Evolutionary conservation across 371 early-diverging fungal species (phyloP).

Genomic region (Zopfochytrium polystomum): DNA sequence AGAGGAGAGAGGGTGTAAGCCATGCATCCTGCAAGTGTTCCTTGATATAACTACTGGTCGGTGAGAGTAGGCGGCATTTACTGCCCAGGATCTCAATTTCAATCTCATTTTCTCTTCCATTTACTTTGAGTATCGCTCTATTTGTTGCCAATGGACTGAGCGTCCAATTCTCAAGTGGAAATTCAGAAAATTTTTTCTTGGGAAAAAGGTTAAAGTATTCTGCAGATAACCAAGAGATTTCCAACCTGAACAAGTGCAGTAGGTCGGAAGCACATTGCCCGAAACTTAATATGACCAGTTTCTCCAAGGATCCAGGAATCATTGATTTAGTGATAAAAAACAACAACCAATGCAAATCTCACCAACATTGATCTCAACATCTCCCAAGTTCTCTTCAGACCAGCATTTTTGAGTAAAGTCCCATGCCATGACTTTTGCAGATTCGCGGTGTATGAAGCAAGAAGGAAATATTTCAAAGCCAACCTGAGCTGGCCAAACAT

Average conservation of each 20-base stretch:
- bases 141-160: conserved; percentile 27
- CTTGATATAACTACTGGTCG: conserved; percentile 24
- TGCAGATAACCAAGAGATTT: background rate
- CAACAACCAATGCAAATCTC: conserved; percentile 1
- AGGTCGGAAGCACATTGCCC: conserved; percentile 43
- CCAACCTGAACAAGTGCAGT: conserved; percentile 48
- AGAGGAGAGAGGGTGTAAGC: conserved; percentile 36
- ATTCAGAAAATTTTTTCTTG: conserved; percentile 42
- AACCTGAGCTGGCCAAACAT: conserved; percentile 44
- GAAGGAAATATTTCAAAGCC: conserved; percentile 32
- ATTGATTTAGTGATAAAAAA: background rate
- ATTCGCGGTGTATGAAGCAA: conserved; percentile 28
- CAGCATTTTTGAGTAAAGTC: conserved; percentile 34
- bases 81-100: conserved; percentile 41
- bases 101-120: conserved; percentile 38
- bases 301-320: conserved; percentile 18
- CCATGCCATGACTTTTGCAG: conserved; percentile 47
- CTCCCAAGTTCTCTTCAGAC: conserved; percentile 46
- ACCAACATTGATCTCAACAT: conserved; percentile 46
- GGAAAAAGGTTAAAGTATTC: background rate
- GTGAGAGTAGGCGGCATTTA: conserved; percentile 33
- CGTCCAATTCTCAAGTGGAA: conserved; percentile 43
- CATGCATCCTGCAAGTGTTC: conserved; percentile 22
- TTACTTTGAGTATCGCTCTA: conserved; percentile 32
- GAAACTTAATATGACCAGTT: conserved; percentile 39